Evolutionary conservation across 257 asterid species (phyloP).

Genomic region (Linaria vulgaris): DNA sequence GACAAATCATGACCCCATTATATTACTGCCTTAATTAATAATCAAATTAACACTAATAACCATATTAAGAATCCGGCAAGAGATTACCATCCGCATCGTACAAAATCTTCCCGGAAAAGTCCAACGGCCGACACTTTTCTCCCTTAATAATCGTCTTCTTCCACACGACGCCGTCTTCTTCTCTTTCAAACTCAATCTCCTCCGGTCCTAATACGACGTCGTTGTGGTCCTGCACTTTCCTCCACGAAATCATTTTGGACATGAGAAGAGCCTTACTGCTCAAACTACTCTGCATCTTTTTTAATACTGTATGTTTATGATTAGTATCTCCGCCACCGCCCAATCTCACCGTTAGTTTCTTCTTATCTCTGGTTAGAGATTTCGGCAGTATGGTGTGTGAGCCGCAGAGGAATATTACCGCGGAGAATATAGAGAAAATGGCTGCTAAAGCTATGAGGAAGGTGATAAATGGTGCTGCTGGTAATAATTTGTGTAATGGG

Average conservation of each 20-base stretch:
- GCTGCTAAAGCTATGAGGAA: slow-evolving; percentile 27
- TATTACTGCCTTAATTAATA: background rate
- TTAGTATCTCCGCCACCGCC: too few relatives aligned
- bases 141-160: slow-evolving; percentile 76
- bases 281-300: slow-evolving; percentile 43
- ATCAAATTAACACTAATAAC: background rate
- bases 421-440: slow-evolving; percentile 32
- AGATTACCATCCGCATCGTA: slow-evolving; percentile 72
- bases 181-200: slow-evolving; percentile 14
- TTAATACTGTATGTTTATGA: slow-evolving; percentile 24
- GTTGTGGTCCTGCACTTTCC: slow-evolving; percentile 42
- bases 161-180: slow-evolving; percentile 51
- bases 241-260: slow-evolving; percentile 68
- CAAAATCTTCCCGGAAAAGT: slow-evolving; percentile 73
- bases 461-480: slow-evolving; percentile 25
- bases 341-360: slow-evolving; percentile 34
- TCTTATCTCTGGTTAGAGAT: slow-evolving; percentile 8
- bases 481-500: slow-evolving; percentile 20
- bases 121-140: slow-evolving; percentile 69
- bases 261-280: slow-evolving; percentile 58
- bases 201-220: slow-evolving; percentile 18
- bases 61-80: slow-evolving; percentile 38
- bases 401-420: slow-evolving; percentile 46
- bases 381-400: slow-evolving; percentile 27
- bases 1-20: background rate